A percentile compares a stretch with the other conserved stretches of the same genome.
Evolutionary conservation across 805 yeast species (phyloP).

Genomic region (Ogataea haglerorum): DNA sequence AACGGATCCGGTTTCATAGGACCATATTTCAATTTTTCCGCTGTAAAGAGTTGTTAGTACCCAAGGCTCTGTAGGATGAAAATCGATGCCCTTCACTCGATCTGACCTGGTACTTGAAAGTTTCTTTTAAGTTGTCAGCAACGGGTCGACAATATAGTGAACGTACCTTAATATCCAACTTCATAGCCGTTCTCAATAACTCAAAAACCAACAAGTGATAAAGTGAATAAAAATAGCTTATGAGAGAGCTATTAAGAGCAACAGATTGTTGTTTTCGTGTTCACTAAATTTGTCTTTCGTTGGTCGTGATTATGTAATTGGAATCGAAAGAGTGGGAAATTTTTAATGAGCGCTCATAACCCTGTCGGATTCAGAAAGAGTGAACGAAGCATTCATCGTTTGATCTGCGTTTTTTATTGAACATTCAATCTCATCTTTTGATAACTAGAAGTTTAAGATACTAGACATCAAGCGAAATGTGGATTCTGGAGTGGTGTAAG

Average conservation of each 20-base stretch:
- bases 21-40: conserved; percentile 91
- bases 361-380: conserved; percentile 1
- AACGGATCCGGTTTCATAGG: conserved; percentile 78
- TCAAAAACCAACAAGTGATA: neutral
- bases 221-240: no score
- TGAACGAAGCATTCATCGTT: neutral
- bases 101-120: conserved; percentile 89
- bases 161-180: conserved; percentile 47
- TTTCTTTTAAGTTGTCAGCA: conserved; percentile 41
- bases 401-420: neutral
- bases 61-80: conserved; percentile 99
- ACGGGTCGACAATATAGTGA: neutral
- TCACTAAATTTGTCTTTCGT: conserved; percentile 8
- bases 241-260: neutral
- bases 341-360: conserved; percentile 5
- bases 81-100: conserved; percentile 95
- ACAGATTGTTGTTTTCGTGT: conserved; percentile 14
- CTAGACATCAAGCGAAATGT: conserved; percentile 19
- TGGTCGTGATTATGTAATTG: conserved; percentile 2
- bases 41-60: conserved; percentile 85
- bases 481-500: conserved; percentile 41
- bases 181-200: conserved; percentile 33
- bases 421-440: conserved; percentile 2
- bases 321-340: neutral
- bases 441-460: neutral